phyloP scores from a whole-genome alignment of 2,329 filamentous ascomycete genomes.

The Gnomoniopsis smithogilvyi region DNA sequence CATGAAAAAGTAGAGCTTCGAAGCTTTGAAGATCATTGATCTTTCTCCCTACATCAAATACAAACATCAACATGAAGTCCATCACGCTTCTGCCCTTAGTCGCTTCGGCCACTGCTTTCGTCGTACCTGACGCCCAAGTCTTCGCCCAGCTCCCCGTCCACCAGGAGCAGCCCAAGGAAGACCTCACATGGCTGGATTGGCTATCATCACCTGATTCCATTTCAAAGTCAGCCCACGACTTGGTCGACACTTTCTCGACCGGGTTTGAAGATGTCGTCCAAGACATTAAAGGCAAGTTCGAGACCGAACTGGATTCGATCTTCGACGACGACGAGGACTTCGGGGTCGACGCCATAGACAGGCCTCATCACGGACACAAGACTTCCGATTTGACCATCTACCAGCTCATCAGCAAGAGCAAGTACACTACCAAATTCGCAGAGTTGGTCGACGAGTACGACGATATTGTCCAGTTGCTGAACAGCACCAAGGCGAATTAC shows the following conservation, averaged over 20 bases:
- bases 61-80: slow-evolving; percentile 21
- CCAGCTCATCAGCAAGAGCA: slow-evolving; percentile 70
- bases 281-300: slow-evolving; percentile 11
- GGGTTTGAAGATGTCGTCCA: slow-evolving; percentile 16
- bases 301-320: slow-evolving; percentile 26
- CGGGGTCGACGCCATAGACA: slow-evolving; percentile 1
- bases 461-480: slow-evolving; percentile 69
- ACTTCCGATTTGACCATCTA: slow-evolving; percentile 71
- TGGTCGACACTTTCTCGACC: slow-evolving; percentile 15
- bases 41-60: not conserved
- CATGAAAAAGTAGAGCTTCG: not conserved
- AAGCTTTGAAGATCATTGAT: not conserved
- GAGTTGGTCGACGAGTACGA: slow-evolving; percentile 71
- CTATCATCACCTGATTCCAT: slow-evolving; percentile 18
- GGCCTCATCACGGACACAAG: slow-evolving; percentile 21
- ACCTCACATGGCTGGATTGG: slow-evolving; percentile 16
- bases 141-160: slow-evolving; percentile 19
- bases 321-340: slow-evolving; percentile 26
- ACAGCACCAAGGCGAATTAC: slow-evolving; percentile 69
- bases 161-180: slow-evolving; percentile 12
- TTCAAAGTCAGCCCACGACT: slow-evolving; percentile 9
- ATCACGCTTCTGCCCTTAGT: slow-evolving; percentile 17
- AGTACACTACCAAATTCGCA: slow-evolving; percentile 74
- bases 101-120: slow-evolving; percentile 21
- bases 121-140: slow-evolving; percentile 20